Base-by-base conservation (phyloP, 805 yeast genomes). In the Pichia occidentalis region DNA sequence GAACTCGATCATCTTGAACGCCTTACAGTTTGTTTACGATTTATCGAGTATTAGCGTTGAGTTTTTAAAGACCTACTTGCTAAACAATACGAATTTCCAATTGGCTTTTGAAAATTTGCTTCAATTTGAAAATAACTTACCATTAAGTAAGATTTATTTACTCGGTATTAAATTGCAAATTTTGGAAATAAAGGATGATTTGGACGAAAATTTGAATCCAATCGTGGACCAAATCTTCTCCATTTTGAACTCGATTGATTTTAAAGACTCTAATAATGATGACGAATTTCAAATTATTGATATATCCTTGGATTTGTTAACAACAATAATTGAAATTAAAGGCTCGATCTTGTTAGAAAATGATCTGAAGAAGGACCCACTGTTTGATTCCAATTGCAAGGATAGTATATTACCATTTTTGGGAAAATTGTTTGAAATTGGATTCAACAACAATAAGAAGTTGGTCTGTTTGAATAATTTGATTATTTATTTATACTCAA, bases 401-500 rank as follows among this genome's bases (percentile, higher is more conserved):
- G 22, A 36, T 5, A 37, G 41, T 7, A 31, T 59, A 2, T 27
- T 46, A 4, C 50, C 54, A 9, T 53, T 66, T 16, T 61, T 79
- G 19, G 48, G 60, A 13, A 67, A 67, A 27, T 57, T 73, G 35
- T 52, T 64, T 27, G 49, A 49, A 30, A 67, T 60, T 44, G 61
- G 65, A n/a, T 66, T 69, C 30, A 70, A 79, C 43, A 60, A 70
- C 20, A 65, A 73, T 20, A 75, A 82, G 47, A 67, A 77, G 6
- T 60, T 85, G 34, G 68, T 75, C 11, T 77, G 84, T 7, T 67
- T 86, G 54, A 86, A 85, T 59, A 88, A 88, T 52, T 55, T 81
- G 37, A 56, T 74, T 28, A 80, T 52, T 27, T 56, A 54, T 20
- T 43, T 49, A 40, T 42, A 45, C 21, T 45, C 23, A 30, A 44